phyloP scores from a whole-genome alignment of 1,284 basidiomycete genomes.

The Malassezia arunalokei region DNA sequence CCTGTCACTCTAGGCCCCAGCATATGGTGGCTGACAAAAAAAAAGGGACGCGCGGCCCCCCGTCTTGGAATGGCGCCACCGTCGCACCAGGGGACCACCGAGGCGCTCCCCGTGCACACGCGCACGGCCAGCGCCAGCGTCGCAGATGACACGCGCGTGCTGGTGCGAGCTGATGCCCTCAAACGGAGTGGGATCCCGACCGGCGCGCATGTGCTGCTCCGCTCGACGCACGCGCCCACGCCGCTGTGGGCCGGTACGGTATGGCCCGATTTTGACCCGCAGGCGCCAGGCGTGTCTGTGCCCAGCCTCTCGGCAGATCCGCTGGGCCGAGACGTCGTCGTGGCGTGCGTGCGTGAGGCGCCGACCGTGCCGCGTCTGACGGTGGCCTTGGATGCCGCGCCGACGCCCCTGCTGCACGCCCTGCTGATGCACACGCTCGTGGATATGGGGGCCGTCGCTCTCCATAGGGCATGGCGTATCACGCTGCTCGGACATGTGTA shows the following conservation, averaged over 20 bases:
- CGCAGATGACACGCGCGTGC: conserved; percentile 50
- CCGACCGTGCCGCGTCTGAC: background rate
- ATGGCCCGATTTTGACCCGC: conserved; percentile 36
- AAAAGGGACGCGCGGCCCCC: background rate
- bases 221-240: background rate
- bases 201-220: conserved; percentile 59
- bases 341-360: background rate
- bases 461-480: conserved; percentile 16
- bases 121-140: conserved; percentile 1
- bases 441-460: conserved; percentile 17
- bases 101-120: background rate
- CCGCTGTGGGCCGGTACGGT: conserved; percentile 28
- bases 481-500: conserved; percentile 16
- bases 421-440: conserved; percentile 16
- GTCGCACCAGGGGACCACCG: background rate
- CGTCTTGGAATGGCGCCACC: background rate
- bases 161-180: conserved; percentile 57
- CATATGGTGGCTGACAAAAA: background rate
- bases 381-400: background rate
- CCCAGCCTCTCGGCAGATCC: background rate
- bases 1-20: background rate
- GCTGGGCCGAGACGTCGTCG: background rate
- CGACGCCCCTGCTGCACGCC: conserved; percentile 13
- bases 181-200: conserved; percentile 57
- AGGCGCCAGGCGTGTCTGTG: conserved; percentile 15